A percentile compares a stretch with the other conserved stretches of the same genome.
Evolutionary conservation across 805 yeast species (phyloP).

Genomic region (Naumovozyma castellii): DNA sequence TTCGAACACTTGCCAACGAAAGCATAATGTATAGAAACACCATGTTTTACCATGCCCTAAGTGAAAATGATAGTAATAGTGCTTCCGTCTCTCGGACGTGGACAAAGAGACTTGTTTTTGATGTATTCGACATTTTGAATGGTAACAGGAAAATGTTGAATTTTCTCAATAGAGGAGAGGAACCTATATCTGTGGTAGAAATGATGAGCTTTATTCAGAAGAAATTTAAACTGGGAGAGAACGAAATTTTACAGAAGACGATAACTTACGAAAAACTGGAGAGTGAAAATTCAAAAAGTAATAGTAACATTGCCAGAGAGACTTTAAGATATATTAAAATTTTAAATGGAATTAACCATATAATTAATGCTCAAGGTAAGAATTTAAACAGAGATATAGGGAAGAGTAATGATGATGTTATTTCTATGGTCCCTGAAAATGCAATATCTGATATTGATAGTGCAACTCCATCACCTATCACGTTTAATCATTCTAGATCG

Average conservation of each 20-base stretch:
- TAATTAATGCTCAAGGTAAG: slow-evolving; percentile 1
- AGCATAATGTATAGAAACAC: slow-evolving; percentile 12
- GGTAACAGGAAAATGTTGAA: slow-evolving; percentile 4
- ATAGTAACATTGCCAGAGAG: slow-evolving; percentile 3
- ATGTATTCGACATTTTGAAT: slow-evolving; percentile 15
- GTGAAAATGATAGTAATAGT: not conserved
- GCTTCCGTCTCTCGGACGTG: slow-evolving; percentile 3
- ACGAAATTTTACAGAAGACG: not conserved
- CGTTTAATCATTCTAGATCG: slow-evolving; percentile 13
- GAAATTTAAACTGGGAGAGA: slow-evolving; percentile 10
- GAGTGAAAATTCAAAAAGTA: not conserved
- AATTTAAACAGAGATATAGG: not conserved
- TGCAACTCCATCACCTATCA: slow-evolving; percentile 12
- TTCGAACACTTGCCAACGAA: slow-evolving; percentile 20
- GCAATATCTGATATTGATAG: slow-evolving; percentile 1
- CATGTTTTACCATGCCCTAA: not conserved
- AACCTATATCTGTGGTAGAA: slow-evolving; percentile 11
- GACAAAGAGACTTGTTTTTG: slow-evolving; percentile 16
- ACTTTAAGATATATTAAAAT: slow-evolving; percentile 13
- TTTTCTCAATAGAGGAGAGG: slow-evolving; percentile 3
- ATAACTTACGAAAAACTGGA: not conserved
- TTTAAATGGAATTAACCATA: slow-evolving; percentile 14
- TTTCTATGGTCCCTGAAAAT: no score
- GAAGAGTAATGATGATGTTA: not conserved
- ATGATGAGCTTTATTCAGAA: slow-evolving; percentile 11